Base-by-base conservation (phyloP, 768 basidiomycete species). In the Filobasidium wieringae region DNA sequence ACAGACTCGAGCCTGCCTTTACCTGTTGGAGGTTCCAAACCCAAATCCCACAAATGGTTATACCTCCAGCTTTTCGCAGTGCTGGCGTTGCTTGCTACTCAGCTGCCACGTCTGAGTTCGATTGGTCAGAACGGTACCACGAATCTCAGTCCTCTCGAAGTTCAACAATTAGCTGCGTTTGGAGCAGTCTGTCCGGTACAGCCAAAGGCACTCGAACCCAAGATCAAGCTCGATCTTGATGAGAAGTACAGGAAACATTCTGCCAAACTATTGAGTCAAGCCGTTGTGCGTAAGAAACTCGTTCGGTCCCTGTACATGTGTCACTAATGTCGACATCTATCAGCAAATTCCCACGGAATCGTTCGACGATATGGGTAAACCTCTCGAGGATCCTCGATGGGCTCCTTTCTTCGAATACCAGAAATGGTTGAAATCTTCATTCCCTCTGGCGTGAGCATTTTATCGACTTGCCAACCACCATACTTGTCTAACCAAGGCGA, bases 371-470 rank as follows among this genome's bases (percentile, higher is more conserved):
- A 72, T 71, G 49, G 72, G 72, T 9, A 65, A 63, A 34, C 71
- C 72, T 2, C 60, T 60, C n/a, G 72, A 71, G 32, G 72, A 74
- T 61, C 64, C 64, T 7, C 64, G 72, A 31, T 74, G 72, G 72
- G 55, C 31, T n/a, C 68, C 68, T 2, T 74, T 74, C 61, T 68
- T 68, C 51, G 66, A 69, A 24, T 72, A 70, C 53, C 68, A 72
- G 29, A 57, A 58, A 8, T 74, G 70, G 69, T 57, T 74, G 17
- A 52, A 63, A 24, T 49, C 57, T 11, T 62, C 69, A 7, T 74
- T 71, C 60, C 67, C 71, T 9, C 47, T 68, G 11, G 67, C 63
- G 69, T 69, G 49, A 57, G 68, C 61, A 22, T n/a, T n/a, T n/a
- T n/a, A 15, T 4, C 3, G 15, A 9, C 39, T 30, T 2, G 2